Evolutionary conservation across 306 rosid species (phyloP).

Genomic region (Inga leiocalycina): DNA sequence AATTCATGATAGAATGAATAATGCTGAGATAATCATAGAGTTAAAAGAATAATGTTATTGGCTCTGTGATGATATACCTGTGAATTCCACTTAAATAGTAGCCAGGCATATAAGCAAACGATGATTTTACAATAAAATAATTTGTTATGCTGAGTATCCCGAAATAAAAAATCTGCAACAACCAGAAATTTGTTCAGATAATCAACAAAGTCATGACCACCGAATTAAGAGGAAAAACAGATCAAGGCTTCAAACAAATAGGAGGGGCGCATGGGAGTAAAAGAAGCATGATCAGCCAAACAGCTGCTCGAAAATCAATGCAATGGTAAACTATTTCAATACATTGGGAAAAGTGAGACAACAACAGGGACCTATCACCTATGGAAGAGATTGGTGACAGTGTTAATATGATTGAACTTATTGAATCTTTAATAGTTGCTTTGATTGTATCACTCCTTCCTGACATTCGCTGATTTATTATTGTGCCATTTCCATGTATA

Average conservation of each 20-base stretch:
- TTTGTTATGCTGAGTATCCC: constrained; percentile 63
- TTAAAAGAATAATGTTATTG: constrained; percentile 1
- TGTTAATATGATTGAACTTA: not conserved
- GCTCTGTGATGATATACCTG: constrained; percentile 49
- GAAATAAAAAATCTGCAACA: constrained; percentile 68
- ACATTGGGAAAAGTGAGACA: not conserved
- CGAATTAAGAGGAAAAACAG: not conserved
- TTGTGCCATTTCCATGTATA: not conserved
- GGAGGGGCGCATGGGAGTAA: not conserved
- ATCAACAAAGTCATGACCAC: not conserved
- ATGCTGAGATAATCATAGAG: constrained; percentile 23
- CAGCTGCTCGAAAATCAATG: not conserved
- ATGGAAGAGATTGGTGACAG: not conserved
- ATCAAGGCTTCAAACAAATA: not conserved
- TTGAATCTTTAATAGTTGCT: not conserved
- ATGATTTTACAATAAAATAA: constrained; percentile 63
- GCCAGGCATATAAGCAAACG: constrained; percentile 81
- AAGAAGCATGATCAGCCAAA: not conserved
- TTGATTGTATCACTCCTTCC: not conserved
- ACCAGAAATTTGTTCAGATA: constrained; percentile 22
- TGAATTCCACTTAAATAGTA: constrained; percentile 80
- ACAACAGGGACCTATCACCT: not conserved
- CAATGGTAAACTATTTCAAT: not conserved
- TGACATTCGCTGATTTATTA: not conserved
- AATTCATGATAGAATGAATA: constrained; percentile 40